Evolutionary conservation across 2,329 filamentous ascomycete species (phyloP).

Genomic region (Hypoxylon sp.): DNA sequence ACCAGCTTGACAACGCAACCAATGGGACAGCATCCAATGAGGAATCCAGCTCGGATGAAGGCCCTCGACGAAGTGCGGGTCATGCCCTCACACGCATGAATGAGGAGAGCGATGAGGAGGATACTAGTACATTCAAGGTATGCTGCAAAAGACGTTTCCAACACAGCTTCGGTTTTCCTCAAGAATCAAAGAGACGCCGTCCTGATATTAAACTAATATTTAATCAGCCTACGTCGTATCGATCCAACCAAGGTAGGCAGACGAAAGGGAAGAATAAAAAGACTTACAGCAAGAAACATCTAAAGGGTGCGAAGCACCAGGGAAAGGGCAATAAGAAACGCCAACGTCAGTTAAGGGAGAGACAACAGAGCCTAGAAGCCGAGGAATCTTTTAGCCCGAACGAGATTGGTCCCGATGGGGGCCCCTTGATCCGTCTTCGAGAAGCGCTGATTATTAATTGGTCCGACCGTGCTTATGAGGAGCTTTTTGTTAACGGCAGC

Average conservation of each 20-base stretch:
- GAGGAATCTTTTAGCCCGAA: constrained; percentile 54
- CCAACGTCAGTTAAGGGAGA: constrained; percentile 52
- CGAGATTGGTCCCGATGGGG: constrained; percentile 61
- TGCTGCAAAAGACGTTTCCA: constrained; percentile 26
- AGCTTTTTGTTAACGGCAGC: constrained; percentile 73
- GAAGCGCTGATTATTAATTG: constrained; percentile 93
- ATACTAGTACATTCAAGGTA: constrained; percentile 56
- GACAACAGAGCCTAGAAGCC: constrained; percentile 47
- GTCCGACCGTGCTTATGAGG: constrained; percentile 78
- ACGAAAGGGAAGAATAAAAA: constrained; percentile 45
- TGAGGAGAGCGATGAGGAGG: constrained; percentile 72
- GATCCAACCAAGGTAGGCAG: constrained; percentile 39
- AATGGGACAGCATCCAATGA: constrained; percentile 66
- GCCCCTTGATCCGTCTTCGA: constrained; percentile 81
- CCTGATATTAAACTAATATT: constrained; percentile 37
- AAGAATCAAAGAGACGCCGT: constrained; percentile 1
- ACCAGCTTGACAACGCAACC: constrained; percentile 64
- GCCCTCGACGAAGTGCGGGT: constrained; percentile 51
- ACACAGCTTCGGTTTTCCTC: neutral
- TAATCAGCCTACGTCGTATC: constrained; percentile 43
- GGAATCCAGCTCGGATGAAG: constrained; percentile 68
- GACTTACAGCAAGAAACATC: constrained; percentile 63
- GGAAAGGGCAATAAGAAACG: constrained; percentile 65
- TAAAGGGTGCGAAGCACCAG: constrained; percentile 59
- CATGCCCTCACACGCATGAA: constrained; percentile 67